A percentile compares a stretch with the other conserved stretches of the same genome.
phyloP scores from a whole-genome alignment of 1,139 yeast genomes.

The Taphrina confusa region DNA sequence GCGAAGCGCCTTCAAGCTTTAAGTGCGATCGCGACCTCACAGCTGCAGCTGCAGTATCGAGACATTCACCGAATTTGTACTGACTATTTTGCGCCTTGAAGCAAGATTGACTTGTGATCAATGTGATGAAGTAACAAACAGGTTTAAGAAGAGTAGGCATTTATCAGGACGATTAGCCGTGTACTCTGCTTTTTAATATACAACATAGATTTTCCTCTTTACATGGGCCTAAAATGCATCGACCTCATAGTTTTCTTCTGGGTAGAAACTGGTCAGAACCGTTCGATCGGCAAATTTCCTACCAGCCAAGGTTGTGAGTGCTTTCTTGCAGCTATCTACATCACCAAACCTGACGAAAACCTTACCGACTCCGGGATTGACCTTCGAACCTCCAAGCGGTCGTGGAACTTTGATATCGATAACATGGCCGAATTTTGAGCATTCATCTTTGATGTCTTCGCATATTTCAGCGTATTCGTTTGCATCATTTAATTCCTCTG shows the following conservation, averaged over 20 bases:
- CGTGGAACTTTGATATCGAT: constrained; percentile 63
- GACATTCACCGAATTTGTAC: too few relatives aligned
- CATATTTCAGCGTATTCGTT: constrained; percentile 54
- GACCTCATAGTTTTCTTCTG: constrained; percentile 56
- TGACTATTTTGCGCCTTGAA: too few relatives aligned
- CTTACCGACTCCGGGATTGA: constrained; percentile 67
- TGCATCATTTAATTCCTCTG: constrained; percentile 62
- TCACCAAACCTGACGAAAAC: constrained; percentile 66
- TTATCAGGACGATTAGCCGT: background rate
- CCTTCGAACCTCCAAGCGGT: constrained; percentile 52
- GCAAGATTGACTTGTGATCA: too few relatives aligned
- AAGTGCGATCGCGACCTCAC: too few relatives aligned
- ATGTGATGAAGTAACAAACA: too few relatives aligned
- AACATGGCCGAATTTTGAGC: constrained; percentile 58
- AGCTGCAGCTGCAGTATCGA: too few relatives aligned
- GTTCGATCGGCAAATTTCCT: constrained; percentile 68
- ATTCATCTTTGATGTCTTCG: constrained; percentile 58
- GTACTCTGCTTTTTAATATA: background rate
- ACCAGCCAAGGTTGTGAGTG: constrained; percentile 68
- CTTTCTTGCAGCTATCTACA: constrained; percentile 57
- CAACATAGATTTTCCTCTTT: background rate
- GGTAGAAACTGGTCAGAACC: constrained; percentile 64
- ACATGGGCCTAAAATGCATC: constrained; percentile 18
- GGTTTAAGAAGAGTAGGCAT: too few relatives aligned
- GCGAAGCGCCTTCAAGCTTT: too few relatives aligned